A percentile compares a stretch with the other conserved stretches of the same genome.
These are phyloP conservation scores for Verticillium tricorpus DNA, from an alignment of 2,329 filamentous ascomycete genomes.

Conservation along the genomic window DNA sequence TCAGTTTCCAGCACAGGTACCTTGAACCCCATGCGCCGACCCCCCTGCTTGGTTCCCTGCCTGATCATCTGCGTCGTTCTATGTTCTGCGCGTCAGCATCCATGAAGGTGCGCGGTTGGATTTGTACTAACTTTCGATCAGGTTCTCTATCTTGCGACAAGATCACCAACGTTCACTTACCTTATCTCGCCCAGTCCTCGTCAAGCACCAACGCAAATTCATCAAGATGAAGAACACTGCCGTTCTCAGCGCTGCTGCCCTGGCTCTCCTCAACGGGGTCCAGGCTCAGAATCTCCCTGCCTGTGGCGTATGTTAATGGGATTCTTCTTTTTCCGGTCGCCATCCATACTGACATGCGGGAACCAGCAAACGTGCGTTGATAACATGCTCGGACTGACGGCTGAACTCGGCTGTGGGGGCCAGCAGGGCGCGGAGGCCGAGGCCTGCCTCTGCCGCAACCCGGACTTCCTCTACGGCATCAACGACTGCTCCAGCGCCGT, in stretches of 20 bases:
- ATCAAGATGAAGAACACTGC: conserved; percentile 44
- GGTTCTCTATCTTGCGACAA: background rate
- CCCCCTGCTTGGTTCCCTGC: too few species aligned
- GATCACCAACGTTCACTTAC: conserved; percentile 7
- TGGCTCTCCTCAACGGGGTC: conserved; percentile 34
- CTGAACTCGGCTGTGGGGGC: conserved; percentile 39
- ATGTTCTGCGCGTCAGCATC: background rate
- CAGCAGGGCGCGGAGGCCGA: conserved; percentile 24
- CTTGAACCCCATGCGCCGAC: background rate
- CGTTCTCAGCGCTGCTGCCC: conserved; percentile 36
- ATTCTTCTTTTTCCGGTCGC: background rate
- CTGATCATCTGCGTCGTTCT: background rate
- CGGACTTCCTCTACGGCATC: conserved; percentile 43
- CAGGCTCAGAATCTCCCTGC: conserved; percentile 35
- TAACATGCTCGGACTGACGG: conserved; percentile 42
- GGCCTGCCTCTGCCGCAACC: conserved; percentile 42
- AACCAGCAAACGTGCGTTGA: conserved; percentile 40
- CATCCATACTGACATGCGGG: conserved; percentile 9
- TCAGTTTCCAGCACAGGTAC: background rate
- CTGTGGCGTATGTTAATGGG: conserved; percentile 45
- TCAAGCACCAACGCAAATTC: conserved; percentile 21
- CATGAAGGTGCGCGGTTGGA: background rate
- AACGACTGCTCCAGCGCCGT: conserved; percentile 44
- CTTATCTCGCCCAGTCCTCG: conserved; percentile 18
- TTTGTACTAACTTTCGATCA: background rate